Evolutionary conservation across 495 filamentous ascomycete genomes (phyloP), one percentile per base, ranked within the genome.

Genomic region (Penicillium parvum): DNA sequence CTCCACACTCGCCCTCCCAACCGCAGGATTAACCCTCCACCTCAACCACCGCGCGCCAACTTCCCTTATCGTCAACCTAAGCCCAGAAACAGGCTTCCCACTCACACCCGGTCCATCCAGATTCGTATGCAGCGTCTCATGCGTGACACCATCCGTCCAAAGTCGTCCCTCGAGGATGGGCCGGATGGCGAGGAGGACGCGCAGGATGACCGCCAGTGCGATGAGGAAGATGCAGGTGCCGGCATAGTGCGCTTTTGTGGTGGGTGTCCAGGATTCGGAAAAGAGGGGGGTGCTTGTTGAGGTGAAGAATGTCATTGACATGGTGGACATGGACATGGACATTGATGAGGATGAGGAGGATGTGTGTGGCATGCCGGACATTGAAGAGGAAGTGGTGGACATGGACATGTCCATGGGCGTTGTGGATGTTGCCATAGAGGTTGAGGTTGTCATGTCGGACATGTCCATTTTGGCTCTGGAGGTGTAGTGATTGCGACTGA

Each of bases 191-290:
- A 60, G 23, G 4, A 63, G 45, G 2, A 55, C 37, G 26, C 60
- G 60, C 22, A 58, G 45, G 11, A 61, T 49, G 11, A 58, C 46
- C 7, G 60, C 50, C 22, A 63, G 44, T 1, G 36, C 51, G 29
- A 63, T 61, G 16, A 63, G 49, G 37, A 63, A 60, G 17, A 63
- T 61, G 23, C 57, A 58, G 12, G 60, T 61, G 3, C 60, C 60
- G 37, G 57, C 51, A 21, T 63, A 63, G 32, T 63, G 57, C 11
- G 57, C 60, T 11, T 47, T 39, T 6, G 34, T 47, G 5, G 48
- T 38, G 1, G 60, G 57, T 3, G 47, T 55, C 57, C 57, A 63
- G 26, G 37, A 20, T 1, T 30, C 36, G 1, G 60, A 46, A 37
- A 43, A 63, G 17, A 61, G 57, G n/a, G 57, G 46, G 7, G 60